Evolutionary conservation across 257 asterid genomes (phyloP).

Genomic region (Mentha longifolia): DNA sequence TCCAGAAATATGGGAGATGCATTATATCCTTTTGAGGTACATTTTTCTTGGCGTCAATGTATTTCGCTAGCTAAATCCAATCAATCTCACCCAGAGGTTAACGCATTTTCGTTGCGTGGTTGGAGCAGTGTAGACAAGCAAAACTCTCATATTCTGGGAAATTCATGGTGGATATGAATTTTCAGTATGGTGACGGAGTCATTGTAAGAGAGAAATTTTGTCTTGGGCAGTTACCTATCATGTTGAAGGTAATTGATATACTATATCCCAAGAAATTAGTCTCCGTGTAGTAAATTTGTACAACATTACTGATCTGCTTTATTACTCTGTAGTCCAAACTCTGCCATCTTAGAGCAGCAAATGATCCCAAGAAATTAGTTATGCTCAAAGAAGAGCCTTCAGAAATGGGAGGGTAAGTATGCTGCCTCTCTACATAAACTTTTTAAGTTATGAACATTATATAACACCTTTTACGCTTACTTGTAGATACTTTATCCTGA

Average conservation of each 20-base stretch:
- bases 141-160: slow-evolving; percentile 75
- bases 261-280: background rate
- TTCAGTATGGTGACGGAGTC: slow-evolving; percentile 71
- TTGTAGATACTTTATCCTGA: slow-evolving; percentile 85
- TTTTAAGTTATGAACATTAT: background rate
- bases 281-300: too few species aligned
- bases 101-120: slow-evolving; percentile 17
- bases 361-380: slow-evolving; percentile 57
- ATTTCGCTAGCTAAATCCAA: slow-evolving; percentile 7
- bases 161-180: slow-evolving; percentile 59
- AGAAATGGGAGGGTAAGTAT: slow-evolving; percentile 98
- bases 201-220: slow-evolving; percentile 55
- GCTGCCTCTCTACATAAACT: slow-evolving; percentile 19
- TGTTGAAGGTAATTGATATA: slow-evolving; percentile 70
- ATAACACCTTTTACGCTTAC: slow-evolving; percentile 4
- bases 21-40: slow-evolving; percentile 87
- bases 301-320: background rate
- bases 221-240: slow-evolving; percentile 84
- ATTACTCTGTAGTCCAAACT: slow-evolving; percentile 69
- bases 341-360: slow-evolving; percentile 68
- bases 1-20: slow-evolving; percentile 48
- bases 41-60: slow-evolving; percentile 5
- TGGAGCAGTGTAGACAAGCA: slow-evolving; percentile 96
- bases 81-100: slow-evolving; percentile 18
- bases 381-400: slow-evolving; percentile 80